Evolutionary conservation across 2,329 filamentous ascomycete species (phyloP).

Genomic region (Fusarium concolor): DNA sequence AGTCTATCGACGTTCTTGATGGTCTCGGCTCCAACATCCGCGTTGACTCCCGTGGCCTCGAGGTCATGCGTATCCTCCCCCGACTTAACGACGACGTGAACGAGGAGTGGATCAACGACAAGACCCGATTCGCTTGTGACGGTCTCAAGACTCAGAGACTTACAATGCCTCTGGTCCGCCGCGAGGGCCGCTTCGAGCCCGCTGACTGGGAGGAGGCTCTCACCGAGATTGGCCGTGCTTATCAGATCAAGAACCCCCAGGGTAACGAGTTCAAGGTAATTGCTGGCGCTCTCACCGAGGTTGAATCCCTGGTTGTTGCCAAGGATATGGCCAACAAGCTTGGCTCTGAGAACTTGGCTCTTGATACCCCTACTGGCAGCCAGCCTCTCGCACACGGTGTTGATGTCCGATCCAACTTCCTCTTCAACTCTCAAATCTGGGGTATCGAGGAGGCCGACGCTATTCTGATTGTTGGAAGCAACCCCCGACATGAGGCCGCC

Average conservation of each 20-base stretch:
- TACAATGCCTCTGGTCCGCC: constrained; percentile 89
- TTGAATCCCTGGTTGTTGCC: constrained; percentile 93
- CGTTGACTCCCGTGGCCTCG: constrained; percentile 90
- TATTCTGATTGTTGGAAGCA: constrained; percentile 93
- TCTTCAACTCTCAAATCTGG: constrained; percentile 95
- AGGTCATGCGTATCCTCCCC: constrained; percentile 95
- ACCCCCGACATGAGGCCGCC: constrained; percentile 94
- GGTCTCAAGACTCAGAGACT: constrained; percentile 95
- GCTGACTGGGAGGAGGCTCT: constrained; percentile 96
- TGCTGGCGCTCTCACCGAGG: constrained; percentile 90
- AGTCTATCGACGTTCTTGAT: constrained; percentile 95
- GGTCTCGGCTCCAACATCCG: constrained; percentile 94
- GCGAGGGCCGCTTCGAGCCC: constrained; percentile 90
- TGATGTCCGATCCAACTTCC: constrained; percentile 92
- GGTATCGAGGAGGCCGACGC: constrained; percentile 94
- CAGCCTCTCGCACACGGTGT: constrained; percentile 90
- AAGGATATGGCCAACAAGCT: constrained; percentile 98
- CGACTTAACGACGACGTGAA: constrained; percentile 98
- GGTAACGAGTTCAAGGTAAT: constrained; percentile 97
- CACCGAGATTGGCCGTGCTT: constrained; percentile 84
- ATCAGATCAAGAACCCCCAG: constrained; percentile 81
- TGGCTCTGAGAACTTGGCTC: constrained; percentile 92
- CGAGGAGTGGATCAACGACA: constrained; percentile 99
- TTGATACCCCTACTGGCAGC: constrained; percentile 88
- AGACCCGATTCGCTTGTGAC: constrained; percentile 95